Evolutionary conservation across 2,329 filamentous ascomycete genomes (phyloP).

Genomic region (Fusarium tuaranense): DNA sequence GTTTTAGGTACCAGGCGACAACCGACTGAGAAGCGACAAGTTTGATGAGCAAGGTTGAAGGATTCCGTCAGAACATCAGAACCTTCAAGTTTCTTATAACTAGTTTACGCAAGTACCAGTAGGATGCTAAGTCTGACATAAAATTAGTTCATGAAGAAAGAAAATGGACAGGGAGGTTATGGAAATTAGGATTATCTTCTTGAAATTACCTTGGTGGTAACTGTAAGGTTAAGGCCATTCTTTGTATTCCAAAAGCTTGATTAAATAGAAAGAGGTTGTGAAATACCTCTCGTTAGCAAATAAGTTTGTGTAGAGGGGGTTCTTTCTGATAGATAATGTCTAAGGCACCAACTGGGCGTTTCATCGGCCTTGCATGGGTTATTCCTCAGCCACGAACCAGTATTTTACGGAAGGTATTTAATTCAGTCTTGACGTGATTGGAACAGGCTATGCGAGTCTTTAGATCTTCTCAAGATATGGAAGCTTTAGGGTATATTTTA

Average conservation of each 20-base stretch:
- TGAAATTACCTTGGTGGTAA: background rate
- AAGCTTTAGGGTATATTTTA: no score
- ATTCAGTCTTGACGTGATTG: background rate
- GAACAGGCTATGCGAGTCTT: background rate
- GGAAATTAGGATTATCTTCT: background rate
- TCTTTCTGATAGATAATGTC: background rate
- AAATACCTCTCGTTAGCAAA: background rate
- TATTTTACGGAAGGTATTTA: background rate
- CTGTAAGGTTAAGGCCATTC: accelerated
- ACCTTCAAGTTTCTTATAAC: background rate
- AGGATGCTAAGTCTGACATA: background rate
- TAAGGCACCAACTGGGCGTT: background rate
- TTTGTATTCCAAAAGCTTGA: background rate
- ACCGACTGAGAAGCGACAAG: background rate
- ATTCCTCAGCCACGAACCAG: background rate
- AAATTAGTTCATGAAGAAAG: background rate
- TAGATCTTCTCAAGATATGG: no score
- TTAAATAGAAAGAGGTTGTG: background rate
- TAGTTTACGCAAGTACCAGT: background rate
- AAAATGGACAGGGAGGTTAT: background rate
- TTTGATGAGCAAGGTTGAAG: background rate
- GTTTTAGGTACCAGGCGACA: background rate
- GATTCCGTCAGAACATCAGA: background rate
- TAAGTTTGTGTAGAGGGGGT: background rate
- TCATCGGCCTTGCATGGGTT: background rate